Evolutionary conservation across 257 asterid species (phyloP).

Genomic region (Voacanga thouarsii): DNA sequence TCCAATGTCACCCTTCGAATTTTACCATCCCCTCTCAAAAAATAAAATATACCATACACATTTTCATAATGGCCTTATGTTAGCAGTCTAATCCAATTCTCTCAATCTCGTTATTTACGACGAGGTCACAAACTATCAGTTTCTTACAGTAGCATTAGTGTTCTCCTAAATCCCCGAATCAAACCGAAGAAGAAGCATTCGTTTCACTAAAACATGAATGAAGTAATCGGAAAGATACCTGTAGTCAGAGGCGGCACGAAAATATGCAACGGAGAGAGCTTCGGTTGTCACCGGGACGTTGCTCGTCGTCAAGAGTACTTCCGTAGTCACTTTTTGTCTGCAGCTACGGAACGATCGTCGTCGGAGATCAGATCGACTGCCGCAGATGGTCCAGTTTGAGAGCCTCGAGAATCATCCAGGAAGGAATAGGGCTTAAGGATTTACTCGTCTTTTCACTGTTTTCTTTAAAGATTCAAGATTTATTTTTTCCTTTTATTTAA

Average conservation of each 20-base stretch:
- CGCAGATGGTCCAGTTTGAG: constrained; percentile 62
- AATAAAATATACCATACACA: neutral
- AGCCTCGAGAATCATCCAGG: constrained; percentile 69
- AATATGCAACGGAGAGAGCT: constrained; percentile 68
- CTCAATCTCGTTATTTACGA: neutral
- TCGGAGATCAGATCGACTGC: constrained; percentile 84
- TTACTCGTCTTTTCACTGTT: too few relatives aligned
- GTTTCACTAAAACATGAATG: neutral
- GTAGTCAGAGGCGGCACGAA: constrained; percentile 86
- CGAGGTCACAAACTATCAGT: neutral
- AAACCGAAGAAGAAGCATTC: neutral
- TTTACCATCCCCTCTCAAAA: too few relatives aligned
- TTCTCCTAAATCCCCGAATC: neutral
- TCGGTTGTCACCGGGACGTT: constrained; percentile 97
- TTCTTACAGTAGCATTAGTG: neutral
- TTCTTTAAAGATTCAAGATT: too few relatives aligned
- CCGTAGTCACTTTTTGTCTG: constrained; percentile 97
- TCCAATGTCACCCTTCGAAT: neutral
- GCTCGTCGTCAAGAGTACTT: constrained; percentile 98
- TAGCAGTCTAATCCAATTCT: neutral
- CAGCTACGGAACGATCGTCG: constrained; percentile 93
- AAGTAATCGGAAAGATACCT: constrained; percentile 36
- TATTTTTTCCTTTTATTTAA: too few relatives aligned
- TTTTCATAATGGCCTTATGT: neutral
- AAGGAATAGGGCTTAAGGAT: too few relatives aligned